phyloP scores from a whole-genome alignment of 1,284 basidiomycete species.

The Trichosporon coremiiforme region DNA sequence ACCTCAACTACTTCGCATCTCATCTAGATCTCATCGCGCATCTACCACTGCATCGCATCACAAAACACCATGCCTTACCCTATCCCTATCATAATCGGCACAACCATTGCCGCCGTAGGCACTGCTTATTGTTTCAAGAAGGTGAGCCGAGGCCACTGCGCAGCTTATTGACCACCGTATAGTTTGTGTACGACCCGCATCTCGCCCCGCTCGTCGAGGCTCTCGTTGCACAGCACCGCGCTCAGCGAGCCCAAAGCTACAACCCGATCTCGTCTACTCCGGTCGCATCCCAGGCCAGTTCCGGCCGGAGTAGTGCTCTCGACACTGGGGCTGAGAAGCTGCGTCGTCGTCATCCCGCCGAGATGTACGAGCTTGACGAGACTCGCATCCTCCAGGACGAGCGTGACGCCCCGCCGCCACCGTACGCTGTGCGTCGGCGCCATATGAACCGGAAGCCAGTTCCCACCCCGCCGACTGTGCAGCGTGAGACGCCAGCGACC shows the following conservation, averaged over 20 bases:
- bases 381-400: slow-evolving; percentile 21
- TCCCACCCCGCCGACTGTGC: background rate
- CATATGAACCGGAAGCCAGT: background rate
- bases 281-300: background rate
- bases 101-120: slow-evolving; percentile 47
- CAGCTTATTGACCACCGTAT: no score
- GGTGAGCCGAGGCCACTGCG: slow-evolving; percentile 30
- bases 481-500: background rate
- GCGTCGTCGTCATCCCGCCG: slow-evolving; percentile 25
- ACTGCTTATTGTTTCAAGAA: slow-evolving; percentile 53
- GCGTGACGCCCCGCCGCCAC: background rate
- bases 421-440: background rate
- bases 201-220: slow-evolving; percentile 48
- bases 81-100: slow-evolving; percentile 45
- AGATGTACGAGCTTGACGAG: slow-evolving; percentile 32
- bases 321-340: background rate
- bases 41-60: background rate
- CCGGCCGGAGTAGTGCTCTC: slow-evolving; percentile 24
- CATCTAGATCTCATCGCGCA: background rate
- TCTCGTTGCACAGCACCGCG: slow-evolving; percentile 35
- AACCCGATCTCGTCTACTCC: slow-evolving; percentile 6
- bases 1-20: background rate
- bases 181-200: slow-evolving; percentile 54
- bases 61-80: slow-evolving; percentile 41
- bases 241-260: slow-evolving; percentile 19